Conservation (phyloP, 2,329 filamentous ascomycete genomes). For the Endocalyx cinctus region DNA sequence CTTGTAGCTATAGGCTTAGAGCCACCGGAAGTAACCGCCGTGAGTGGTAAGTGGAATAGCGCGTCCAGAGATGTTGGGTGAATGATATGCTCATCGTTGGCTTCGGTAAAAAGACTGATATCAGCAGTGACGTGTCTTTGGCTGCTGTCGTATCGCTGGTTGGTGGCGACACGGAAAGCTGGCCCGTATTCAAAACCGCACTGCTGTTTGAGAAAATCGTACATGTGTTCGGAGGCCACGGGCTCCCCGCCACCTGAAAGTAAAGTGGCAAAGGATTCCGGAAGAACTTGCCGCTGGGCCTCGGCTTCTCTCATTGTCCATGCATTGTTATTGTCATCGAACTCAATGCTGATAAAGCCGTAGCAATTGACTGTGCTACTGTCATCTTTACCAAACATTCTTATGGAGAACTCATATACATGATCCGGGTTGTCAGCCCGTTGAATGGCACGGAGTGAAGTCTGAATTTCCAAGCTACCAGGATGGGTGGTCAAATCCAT, state of each 20-base stretch:
- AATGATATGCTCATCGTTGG: slow-evolving; percentile 4
- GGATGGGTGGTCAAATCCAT: slow-evolving; percentile 4
- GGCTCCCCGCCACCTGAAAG: not conserved
- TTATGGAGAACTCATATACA: slow-evolving; percentile 7
- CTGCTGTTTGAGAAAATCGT: slow-evolving; percentile 3
- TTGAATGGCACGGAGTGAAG: slow-evolving; percentile 3
- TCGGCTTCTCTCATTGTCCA: slow-evolving; percentile 1
- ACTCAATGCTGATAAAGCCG: slow-evolving; percentile 6
- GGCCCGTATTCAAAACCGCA: slow-evolving; percentile 8
- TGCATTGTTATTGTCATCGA: not conserved
- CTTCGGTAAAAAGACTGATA: not conserved
- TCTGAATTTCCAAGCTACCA: slow-evolving; percentile 9
- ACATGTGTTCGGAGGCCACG: slow-evolving; percentile 4
- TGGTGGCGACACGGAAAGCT: slow-evolving; percentile 1
- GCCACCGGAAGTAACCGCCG: slow-evolving; percentile 7
- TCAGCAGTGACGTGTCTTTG: slow-evolving; percentile 3
- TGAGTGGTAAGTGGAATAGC: slow-evolving; percentile 6
- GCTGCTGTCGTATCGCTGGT: slow-evolving; percentile 1
- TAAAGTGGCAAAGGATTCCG: not conserved
- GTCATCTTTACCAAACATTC: not conserved
- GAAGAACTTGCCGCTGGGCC: not conserved
- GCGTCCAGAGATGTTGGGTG: slow-evolving; percentile 12
- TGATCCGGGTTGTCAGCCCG: not conserved
- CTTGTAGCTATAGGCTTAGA: slow-evolving; percentile 7
- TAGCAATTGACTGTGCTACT: slow-evolving; percentile 7